Evolutionary conservation across 164 flowering plant species (phyloP).

Genomic region (Chloranthus sessilifolius): DNA sequence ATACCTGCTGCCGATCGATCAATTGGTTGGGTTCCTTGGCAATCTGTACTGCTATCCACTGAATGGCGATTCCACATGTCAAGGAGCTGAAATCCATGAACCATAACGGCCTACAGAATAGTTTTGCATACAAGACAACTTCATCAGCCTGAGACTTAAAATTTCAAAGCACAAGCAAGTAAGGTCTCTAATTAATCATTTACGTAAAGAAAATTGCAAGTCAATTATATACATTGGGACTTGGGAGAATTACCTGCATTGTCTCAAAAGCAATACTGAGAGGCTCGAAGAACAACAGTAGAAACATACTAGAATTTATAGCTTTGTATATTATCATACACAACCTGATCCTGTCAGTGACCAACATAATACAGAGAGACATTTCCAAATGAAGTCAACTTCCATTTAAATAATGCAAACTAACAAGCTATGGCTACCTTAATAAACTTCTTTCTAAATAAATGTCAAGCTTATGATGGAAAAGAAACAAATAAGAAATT

Average conservation of each 20-base stretch:
- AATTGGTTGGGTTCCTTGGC: conserved; percentile 43
- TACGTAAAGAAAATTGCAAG: neutral
- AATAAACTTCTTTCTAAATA: too few relatives aligned
- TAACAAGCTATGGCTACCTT: too few relatives aligned
- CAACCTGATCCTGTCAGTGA: conserved; percentile 55
- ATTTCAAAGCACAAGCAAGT: neutral
- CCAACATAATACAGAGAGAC: neutral
- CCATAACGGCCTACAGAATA: conserved; percentile 69
- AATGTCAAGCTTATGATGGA: too few relatives aligned
- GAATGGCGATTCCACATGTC: conserved; percentile 85
- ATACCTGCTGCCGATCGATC: conserved; percentile 67
- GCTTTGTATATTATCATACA: conserved; percentile 48
- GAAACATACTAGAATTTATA: conserved; percentile 41
- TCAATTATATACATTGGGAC: neutral
- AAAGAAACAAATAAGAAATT: too few relatives aligned
- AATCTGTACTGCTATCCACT: conserved; percentile 35
- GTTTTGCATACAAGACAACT: conserved; percentile 5
- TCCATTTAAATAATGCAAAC: too few relatives aligned
- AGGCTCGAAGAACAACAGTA: conserved; percentile 89
- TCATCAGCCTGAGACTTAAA: conserved; percentile 5
- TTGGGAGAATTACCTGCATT: conserved; percentile 52
- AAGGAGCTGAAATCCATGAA: conserved; percentile 97
- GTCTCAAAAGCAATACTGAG: conserved; percentile 88
- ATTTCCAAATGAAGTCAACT: too few relatives aligned
- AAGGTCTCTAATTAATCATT: neutral